phyloP scores from a whole-genome alignment of 495 filamentous ascomycete genomes.

The Lichenothelia convexa region DNA sequence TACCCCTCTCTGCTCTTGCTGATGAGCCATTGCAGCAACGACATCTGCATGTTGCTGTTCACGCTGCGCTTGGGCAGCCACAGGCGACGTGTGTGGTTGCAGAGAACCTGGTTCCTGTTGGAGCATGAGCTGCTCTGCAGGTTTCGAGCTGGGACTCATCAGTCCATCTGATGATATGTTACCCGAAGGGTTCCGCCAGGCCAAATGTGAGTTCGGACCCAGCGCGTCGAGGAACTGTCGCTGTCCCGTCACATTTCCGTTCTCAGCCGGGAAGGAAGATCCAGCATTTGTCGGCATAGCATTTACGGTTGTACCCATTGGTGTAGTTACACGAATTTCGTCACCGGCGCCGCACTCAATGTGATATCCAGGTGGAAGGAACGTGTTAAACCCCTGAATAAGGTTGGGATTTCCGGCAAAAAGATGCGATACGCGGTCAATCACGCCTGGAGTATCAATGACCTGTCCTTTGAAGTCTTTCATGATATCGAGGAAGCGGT shows the following conservation, averaged over 20 bases:
- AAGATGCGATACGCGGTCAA: constrained; percentile 87
- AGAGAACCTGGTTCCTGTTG: no score
- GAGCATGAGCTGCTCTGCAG: constrained; percentile 5
- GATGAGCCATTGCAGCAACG: constrained; percentile 38
- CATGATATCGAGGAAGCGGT: constrained; percentile 97
- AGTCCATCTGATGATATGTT: constrained; percentile 12
- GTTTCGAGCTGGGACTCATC: constrained; percentile 18
- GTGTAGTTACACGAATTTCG: constrained; percentile 93
- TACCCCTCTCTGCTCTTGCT: constrained; percentile 66
- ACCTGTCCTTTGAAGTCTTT: constrained; percentile 99
- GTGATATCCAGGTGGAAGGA: constrained; percentile 87
- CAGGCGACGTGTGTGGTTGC: constrained; percentile 16
- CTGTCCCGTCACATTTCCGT: constrained; percentile 7
- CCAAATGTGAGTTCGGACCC: constrained; percentile 5
- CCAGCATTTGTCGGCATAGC: constrained; percentile 33
- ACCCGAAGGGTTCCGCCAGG: constrained; percentile 6
- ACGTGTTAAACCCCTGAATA: constrained; percentile 98
- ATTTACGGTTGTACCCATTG: constrained; percentile 58
- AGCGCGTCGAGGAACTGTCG: constrained; percentile 10
- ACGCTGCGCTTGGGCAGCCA: constrained; percentile 20
- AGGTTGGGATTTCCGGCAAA: constrained; percentile 93
- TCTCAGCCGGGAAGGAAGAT: constrained; percentile 14
- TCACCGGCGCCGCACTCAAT: constrained; percentile 90
- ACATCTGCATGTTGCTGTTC: constrained; percentile 25
- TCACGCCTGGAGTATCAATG: constrained; percentile 97